These are phyloP conservation scores for Biscogniauxia mediterranea DNA, from an alignment of 2,329 filamentous ascomycete genomes.

Conservation along the genomic window DNA sequence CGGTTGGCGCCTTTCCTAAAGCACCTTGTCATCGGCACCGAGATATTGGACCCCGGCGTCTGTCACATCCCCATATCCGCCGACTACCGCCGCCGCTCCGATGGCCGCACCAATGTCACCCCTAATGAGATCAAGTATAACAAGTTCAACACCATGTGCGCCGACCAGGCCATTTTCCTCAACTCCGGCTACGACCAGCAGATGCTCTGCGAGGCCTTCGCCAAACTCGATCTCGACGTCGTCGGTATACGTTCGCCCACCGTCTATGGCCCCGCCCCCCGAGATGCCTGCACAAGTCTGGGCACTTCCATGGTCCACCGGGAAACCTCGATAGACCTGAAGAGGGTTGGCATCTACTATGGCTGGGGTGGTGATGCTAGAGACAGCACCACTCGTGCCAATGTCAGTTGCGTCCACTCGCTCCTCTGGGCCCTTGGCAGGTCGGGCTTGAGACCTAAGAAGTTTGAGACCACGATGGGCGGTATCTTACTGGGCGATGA, in stretches of 20 bases:
- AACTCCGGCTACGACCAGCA: conserved; percentile 8
- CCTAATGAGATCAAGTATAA: not conserved
- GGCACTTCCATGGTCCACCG: conserved; percentile 5
- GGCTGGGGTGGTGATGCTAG: not conserved
- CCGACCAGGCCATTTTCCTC: conserved; percentile 9
- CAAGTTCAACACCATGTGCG: conserved; percentile 7
- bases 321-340: conserved; percentile 5
- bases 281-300: not conserved
- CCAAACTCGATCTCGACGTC: conserved; percentile 14
- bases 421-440: conserved; percentile 13
- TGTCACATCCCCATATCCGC: not conserved
- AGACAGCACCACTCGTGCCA: not conserved
- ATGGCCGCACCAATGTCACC: not conserved
- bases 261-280: not conserved
- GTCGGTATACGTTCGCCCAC: conserved; percentile 2
- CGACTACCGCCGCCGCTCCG: not conserved
- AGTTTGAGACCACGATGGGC: conserved; percentile 3
- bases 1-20: conserved; percentile 14
- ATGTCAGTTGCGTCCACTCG: conserved; percentile 8
- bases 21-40: conserved; percentile 8
- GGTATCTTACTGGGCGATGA: not conserved
- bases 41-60: conserved; percentile 1
- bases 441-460: conserved; percentile 10
- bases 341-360: not conserved
- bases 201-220: conserved; percentile 16